Conservation (phyloP, 2,329 filamentous ascomycete species). For the Colletotrichum noveboracense region DNA sequence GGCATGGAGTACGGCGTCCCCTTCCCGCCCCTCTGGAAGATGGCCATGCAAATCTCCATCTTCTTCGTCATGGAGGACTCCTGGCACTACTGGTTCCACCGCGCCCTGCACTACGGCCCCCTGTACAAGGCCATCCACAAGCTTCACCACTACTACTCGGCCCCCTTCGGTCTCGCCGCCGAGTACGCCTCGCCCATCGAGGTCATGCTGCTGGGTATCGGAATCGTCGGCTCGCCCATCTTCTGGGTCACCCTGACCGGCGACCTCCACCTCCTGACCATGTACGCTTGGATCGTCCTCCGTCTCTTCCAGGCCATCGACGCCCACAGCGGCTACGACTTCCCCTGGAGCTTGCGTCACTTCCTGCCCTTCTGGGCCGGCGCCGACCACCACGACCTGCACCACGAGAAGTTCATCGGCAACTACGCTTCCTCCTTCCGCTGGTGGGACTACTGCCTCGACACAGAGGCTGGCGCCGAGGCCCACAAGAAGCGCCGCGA, state of each 20-base stretch:
- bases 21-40: slow-evolving; percentile 85
- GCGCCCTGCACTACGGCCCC: slow-evolving; percentile 89
- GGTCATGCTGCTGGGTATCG: slow-evolving; percentile 91
- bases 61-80: slow-evolving; percentile 97
- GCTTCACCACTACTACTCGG: slow-evolving; percentile 98
- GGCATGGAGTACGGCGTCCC: slow-evolving; percentile 88
- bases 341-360: slow-evolving; percentile 95
- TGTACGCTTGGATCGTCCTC: slow-evolving; percentile 95
- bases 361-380: slow-evolving; percentile 98
- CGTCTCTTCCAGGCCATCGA: slow-evolving; percentile 98
- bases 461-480: slow-evolving; percentile 92
- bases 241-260: slow-evolving; percentile 82
- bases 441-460: slow-evolving; percentile 96
- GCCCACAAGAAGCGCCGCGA: slow-evolving; percentile 84
- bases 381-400: slow-evolving; percentile 93
- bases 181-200: slow-evolving; percentile 98
- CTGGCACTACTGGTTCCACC: slow-evolving; percentile 99
- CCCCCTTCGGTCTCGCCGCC: slow-evolving; percentile 93
- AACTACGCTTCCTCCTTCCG: slow-evolving; percentile 98
- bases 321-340: slow-evolving; percentile 96
- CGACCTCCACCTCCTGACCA: slow-evolving; percentile 93
- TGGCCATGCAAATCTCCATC: slow-evolving; percentile 88
- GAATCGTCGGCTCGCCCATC: slow-evolving; percentile 82
- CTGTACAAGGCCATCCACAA: slow-evolving; percentile 98
- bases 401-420: slow-evolving; percentile 98